Evolutionary conservation across 2,329 filamentous ascomycete genomes (phyloP).

Genomic region (Didymella pinodella): DNA sequence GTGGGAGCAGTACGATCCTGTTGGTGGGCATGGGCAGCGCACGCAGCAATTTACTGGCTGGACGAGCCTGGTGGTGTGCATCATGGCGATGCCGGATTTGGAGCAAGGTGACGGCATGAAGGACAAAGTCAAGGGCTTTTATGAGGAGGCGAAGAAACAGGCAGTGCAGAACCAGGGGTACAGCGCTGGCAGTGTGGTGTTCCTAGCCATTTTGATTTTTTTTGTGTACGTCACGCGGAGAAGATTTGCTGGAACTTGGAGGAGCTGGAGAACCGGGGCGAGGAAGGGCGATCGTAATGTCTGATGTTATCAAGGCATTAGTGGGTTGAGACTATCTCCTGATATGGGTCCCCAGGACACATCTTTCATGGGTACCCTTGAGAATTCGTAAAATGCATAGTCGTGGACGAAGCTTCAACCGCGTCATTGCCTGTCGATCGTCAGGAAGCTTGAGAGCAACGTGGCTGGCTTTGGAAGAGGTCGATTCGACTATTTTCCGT

Average conservation of each 20-base stretch:
- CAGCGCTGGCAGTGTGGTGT: conserved; percentile 26
- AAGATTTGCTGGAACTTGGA: conserved; percentile 38
- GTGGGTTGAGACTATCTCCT: not conserved
- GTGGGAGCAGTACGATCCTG: conserved; percentile 96
- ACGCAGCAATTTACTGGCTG: conserved; percentile 97
- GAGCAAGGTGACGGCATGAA: conserved; percentile 25
- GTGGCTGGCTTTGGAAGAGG: not conserved
- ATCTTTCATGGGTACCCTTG: not conserved
- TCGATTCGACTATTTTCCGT: conserved; percentile 12
- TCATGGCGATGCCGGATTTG: conserved; percentile 89
- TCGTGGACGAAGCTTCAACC: too few species aligned
- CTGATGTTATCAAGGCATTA: not conserved
- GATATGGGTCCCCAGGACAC: not conserved
- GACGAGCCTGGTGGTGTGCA: conserved; percentile 92
- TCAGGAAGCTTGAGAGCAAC: too few species aligned
- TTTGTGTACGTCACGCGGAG: conserved; percentile 37
- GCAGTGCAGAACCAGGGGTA: conserved; percentile 27
- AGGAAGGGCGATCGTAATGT: conserved; percentile 13
- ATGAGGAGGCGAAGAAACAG: conserved; percentile 35
- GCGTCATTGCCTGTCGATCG: too few species aligned
- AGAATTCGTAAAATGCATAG: not conserved
- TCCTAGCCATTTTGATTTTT: conserved; percentile 24
- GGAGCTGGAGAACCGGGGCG: conserved; percentile 29
- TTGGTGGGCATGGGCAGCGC: conserved; percentile 85
- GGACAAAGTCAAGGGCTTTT: conserved; percentile 30